These are phyloP conservation scores for Elaeagnus macrophylla DNA, from an alignment of 306 rosid genomes.

Conservation along the genomic window DNA sequence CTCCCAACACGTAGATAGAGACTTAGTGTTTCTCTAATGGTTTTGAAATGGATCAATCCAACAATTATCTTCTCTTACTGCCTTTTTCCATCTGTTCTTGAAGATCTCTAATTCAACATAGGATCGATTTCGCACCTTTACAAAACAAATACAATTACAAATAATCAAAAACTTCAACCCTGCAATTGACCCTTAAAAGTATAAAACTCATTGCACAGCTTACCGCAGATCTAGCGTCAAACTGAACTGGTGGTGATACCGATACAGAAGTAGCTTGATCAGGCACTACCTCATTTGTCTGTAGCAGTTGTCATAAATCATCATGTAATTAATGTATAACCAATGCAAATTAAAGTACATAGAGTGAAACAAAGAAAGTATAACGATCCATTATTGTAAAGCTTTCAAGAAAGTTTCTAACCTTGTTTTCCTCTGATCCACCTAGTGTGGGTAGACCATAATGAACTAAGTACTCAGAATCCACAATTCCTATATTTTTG, in stretches of 20 bases:
- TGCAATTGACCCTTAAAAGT: too few relatives aligned
- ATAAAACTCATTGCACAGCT: neutral
- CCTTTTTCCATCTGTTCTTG: constrained; percentile 39
- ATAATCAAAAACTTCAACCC: neutral
- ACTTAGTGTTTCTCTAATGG: neutral
- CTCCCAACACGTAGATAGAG: neutral
- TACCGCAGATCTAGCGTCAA: constrained; percentile 32
- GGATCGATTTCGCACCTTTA: constrained; percentile 35
- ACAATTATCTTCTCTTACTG: constrained; percentile 23
- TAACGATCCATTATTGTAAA: too few relatives aligned
- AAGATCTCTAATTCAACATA: constrained; percentile 30
- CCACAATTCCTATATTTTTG: constrained; percentile 36
- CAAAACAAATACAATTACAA: neutral
- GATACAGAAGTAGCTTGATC: too few relatives aligned
- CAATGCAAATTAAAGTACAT: too few relatives aligned
- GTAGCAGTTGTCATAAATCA: too few relatives aligned
- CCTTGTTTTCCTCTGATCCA: constrained; percentile 16
- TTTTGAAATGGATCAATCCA: constrained; percentile 27
- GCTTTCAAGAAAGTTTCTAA: constrained; percentile 5
- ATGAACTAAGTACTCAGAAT: constrained; percentile 39
- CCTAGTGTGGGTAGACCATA: constrained; percentile 41
- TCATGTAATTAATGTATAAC: too few relatives aligned
- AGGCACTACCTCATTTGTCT: too few relatives aligned
- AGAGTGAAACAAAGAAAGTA: too few relatives aligned
- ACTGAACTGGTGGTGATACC: neutral